Percentiles rank a stretch among this genome's conserved stretches.
These are phyloP conservation scores for Skeletonema menzelii DNA, from an alignment of 108 stramenopile species.

Conservation along the genomic window DNA sequence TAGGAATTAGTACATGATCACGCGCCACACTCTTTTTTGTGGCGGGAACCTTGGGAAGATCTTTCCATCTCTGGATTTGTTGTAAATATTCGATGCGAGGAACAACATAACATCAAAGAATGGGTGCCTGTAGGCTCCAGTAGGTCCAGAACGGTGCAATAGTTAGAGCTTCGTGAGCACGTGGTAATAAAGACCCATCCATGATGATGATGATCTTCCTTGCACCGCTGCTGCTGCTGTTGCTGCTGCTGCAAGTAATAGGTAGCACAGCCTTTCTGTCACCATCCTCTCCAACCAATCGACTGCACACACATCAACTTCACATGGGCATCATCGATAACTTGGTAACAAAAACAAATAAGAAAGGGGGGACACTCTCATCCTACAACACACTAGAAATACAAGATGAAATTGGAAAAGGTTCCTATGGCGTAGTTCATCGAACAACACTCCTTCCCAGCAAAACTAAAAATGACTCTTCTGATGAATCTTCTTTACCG, in stretches of 20 bases:
- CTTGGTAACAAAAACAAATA: background rate
- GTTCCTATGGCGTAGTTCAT: background rate
- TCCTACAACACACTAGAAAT: background rate
- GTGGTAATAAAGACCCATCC: too few species aligned
- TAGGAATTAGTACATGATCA: too few species aligned
- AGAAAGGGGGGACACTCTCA: background rate
- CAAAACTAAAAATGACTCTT: background rate
- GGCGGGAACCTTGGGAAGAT: too few species aligned
- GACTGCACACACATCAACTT: background rate
- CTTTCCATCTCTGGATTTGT: too few species aligned
- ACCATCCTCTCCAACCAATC: background rate
- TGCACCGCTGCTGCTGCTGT: background rate
- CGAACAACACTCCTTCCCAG: background rate
- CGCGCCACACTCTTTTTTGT: too few species aligned
- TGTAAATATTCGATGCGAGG: too few species aligned
- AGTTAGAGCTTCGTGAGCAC: too few species aligned
- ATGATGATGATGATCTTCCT: background rate
- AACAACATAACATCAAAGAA: too few species aligned
- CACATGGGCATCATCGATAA: background rate
- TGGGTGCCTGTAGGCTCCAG: too few species aligned
- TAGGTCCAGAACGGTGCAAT: too few species aligned
- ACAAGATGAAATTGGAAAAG: background rate
- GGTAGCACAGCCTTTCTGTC: background rate
- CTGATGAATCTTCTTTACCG: background rate
- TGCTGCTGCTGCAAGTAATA: background rate